These are phyloP conservation scores for Hibiscus mutabilis DNA, from an alignment of 345 rosid species.

Conservation along the genomic window DNA sequence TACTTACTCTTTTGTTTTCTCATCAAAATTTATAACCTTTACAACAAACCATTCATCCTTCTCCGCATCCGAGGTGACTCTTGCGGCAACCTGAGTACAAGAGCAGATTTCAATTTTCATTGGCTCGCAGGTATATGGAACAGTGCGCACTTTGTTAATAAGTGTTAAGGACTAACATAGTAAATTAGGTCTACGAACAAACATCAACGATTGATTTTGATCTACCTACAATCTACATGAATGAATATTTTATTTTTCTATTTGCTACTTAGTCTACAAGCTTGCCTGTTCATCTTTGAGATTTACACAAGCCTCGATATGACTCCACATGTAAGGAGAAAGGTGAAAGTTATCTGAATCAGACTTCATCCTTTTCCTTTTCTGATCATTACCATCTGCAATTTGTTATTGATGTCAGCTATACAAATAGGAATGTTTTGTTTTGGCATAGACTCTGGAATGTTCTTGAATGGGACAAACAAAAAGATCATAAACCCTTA, in stretches of 20 bases:
- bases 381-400: slow-evolving; percentile 80
- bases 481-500: too few relatives aligned
- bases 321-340: slow-evolving; percentile 58
- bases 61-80: slow-evolving; percentile 74
- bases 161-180: too few relatives aligned
- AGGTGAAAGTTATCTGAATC: slow-evolving; percentile 68
- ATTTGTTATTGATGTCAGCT: slow-evolving; percentile 27
- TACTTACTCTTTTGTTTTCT: slow-evolving; percentile 89
- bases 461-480: too few relatives aligned
- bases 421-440: slow-evolving; percentile 5
- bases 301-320: slow-evolving; percentile 60
- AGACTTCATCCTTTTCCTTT: slow-evolving; percentile 61
- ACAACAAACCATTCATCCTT: slow-evolving; percentile 93
- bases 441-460: background rate
- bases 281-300: slow-evolving; percentile 89
- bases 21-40: slow-evolving; percentile 82
- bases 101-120: slow-evolving; percentile 11
- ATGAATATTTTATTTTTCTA: background rate
- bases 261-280: slow-evolving; percentile 8
- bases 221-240: too few relatives aligned
- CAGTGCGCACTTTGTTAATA: background rate
- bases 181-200: too few relatives aligned
- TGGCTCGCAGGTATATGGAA: slow-evolving; percentile 2
- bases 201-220: too few relatives aligned
- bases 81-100: slow-evolving; percentile 75